Evolutionary conservation across 1,139 yeast genomes (phyloP), one percentile per base, ranked within the genome.

Genomic region (Yamadazyma trypodendri): DNA sequence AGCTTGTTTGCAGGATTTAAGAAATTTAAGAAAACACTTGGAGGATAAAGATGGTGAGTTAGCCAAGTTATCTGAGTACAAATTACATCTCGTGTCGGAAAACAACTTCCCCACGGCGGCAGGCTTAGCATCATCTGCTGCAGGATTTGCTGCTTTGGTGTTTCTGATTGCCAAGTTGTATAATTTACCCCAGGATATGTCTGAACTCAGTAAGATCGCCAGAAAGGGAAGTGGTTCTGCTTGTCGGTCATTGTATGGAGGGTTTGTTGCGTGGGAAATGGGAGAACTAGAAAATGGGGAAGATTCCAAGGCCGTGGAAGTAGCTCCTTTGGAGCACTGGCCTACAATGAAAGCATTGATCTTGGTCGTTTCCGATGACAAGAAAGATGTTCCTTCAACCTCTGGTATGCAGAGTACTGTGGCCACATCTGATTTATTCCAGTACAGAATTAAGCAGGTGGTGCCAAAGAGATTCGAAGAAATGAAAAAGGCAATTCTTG

Each of bases 41-140:
- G 90, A 84, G 58, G 48, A 50, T 1, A 37, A 57, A 7, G 78
- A 84, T 52, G 35, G 70, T 0, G 45, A 64, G 1, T 63, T 82
- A 44, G 84, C 88, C 16, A 75, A 75, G 50, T 64, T 92, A 48
- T 76, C 95, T 30, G 52, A 68, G 21, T 81, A 75, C 75, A 73
- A 76, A 40, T 69, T 92, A 42, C 90, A 84, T 55, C 85, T 92
- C 51, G 95, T 87, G 5, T 83, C 95, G 15, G 96, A 88, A 59
- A 92, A 92, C 70, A 94, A 94, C 65, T 92, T 92, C 74, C 99
- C 99, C 36, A 92, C 98, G 18, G 98, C 98, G 28, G 98, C 98
- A 12, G 98, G 98, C 2, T 76, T 92, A 49, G 98, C 98, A 0
- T 88, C 97, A 1, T 85, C 96, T 7, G 98, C 98, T 22, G 58